Evolutionary conservation across 495 filamentous ascomycete species (phyloP).

Genomic region (Annulohypoxylon bovei): DNA sequence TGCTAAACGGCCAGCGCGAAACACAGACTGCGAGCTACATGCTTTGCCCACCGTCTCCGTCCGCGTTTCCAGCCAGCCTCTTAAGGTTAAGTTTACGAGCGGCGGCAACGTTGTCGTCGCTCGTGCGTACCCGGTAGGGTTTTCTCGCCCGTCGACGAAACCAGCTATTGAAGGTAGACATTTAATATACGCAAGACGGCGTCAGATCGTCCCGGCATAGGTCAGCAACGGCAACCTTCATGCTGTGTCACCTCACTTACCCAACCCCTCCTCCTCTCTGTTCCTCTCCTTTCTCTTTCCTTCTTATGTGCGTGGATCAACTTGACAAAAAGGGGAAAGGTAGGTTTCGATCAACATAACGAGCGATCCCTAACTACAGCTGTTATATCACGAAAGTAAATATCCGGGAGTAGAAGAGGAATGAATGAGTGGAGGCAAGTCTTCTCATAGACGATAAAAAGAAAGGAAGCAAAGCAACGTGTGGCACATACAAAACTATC

Average conservation of each 20-base stretch:
- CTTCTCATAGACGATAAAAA: neutral
- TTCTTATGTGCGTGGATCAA: neutral
- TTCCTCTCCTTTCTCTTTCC: neutral
- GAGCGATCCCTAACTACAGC: neutral
- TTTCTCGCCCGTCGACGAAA: neutral
- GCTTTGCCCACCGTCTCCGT: neutral
- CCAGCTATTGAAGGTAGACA: neutral
- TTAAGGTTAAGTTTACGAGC: constrained; percentile 5
- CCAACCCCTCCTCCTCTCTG: neutral
- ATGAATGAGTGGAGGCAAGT: neutral
- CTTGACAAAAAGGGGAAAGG: no score
- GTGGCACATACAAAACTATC: neutral
- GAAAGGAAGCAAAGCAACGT: neutral
- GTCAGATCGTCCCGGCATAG: neutral
- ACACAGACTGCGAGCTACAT: neutral
- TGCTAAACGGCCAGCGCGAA: neutral
- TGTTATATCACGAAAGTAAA: neutral
- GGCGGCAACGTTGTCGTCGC: neutral
- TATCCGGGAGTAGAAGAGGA: neutral
- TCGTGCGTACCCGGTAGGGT: neutral
- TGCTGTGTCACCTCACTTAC: neutral
- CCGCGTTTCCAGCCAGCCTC: neutral
- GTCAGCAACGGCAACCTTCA: neutral
- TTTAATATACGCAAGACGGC: neutral
- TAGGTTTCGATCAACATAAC: neutral